phyloP scores from a whole-genome alignment of 768 basidiomycete species.

The Mycena capillaripes region DNA sequence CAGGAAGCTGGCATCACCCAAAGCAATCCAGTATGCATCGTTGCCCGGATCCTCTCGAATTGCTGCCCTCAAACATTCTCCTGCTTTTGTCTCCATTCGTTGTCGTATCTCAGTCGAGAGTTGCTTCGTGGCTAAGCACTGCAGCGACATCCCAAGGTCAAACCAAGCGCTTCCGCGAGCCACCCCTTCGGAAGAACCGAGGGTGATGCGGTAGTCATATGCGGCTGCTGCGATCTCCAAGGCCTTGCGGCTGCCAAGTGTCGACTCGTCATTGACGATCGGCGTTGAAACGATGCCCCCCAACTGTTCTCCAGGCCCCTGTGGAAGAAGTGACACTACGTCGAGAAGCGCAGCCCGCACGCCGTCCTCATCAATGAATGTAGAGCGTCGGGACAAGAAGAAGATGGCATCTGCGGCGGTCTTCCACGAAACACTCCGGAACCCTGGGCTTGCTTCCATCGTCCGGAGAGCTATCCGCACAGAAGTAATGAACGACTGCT shows the following conservation, averaged over 20 bases:
- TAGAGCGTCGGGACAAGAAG: slow-evolving; percentile 68
- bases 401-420: slow-evolving; percentile 81
- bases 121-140: slow-evolving; percentile 58
- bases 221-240: slow-evolving; percentile 69
- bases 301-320: slow-evolving; percentile 57
- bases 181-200: slow-evolving; percentile 66
- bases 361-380: slow-evolving; percentile 59
- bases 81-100: slow-evolving; percentile 56
- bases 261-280: slow-evolving; percentile 37
- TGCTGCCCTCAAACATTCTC: slow-evolving; percentile 75
- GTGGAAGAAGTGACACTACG: slow-evolving; percentile 55
- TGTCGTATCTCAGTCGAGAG: slow-evolving; percentile 47
- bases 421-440: slow-evolving; percentile 88
- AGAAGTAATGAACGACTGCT: slow-evolving; percentile 77
- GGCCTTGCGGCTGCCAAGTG: slow-evolving; percentile 51
- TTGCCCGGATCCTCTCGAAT: slow-evolving; percentile 81
- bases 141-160: slow-evolving; percentile 79
- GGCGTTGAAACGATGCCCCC: slow-evolving; percentile 54
- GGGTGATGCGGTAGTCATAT: slow-evolving; percentile 72
- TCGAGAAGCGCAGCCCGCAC: slow-evolving; percentile 51
- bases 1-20: slow-evolving; percentile 81
- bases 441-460: slow-evolving; percentile 69
- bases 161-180: slow-evolving; percentile 74
- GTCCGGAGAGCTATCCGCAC: slow-evolving; percentile 64
- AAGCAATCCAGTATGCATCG: slow-evolving; percentile 83